Evolutionary conservation across 73 alveolate genomes (phyloP).

Genomic region (Symbiodinium pilosum): DNA sequence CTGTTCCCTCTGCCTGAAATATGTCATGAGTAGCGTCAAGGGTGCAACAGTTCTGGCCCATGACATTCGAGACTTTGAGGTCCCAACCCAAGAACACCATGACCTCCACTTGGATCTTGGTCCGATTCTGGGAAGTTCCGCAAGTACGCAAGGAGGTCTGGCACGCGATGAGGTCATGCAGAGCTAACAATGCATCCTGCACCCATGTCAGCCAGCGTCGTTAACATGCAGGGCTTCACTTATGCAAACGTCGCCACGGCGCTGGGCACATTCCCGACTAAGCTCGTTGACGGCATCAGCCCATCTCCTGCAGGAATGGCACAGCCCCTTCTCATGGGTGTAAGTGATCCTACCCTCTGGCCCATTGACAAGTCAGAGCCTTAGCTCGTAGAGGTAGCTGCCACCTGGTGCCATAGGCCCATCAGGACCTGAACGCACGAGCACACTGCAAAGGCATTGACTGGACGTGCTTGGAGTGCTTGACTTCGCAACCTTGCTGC

Average conservation of each 20-base stretch:
- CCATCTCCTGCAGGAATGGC: constrained; percentile 49
- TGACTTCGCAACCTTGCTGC: too few relatives aligned
- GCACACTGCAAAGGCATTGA: too few relatives aligned
- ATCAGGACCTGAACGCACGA: constrained; percentile 31
- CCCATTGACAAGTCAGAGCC: too few relatives aligned
- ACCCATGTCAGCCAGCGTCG: not conserved
- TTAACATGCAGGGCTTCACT: not conserved
- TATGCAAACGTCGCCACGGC: constrained; percentile 79
- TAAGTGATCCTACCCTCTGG: too few relatives aligned
- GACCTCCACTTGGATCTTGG: constrained; percentile 65
- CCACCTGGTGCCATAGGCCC: constrained; percentile 93
- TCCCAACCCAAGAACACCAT: constrained; percentile 15
- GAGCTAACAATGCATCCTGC: not conserved
- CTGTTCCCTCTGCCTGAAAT: too few relatives aligned
- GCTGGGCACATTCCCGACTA: constrained; percentile 54
- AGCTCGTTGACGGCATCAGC: constrained; percentile 72
- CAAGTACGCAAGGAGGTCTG: constrained; percentile 78
- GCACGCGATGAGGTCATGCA: not conserved
- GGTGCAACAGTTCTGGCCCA: too few relatives aligned
- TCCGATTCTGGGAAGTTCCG: constrained; percentile 76
- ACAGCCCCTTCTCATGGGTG: too few relatives aligned
- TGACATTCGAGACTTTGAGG: too few relatives aligned
- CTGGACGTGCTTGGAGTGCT: too few relatives aligned
- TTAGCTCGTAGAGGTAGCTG: constrained; percentile 76
- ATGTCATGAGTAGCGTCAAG: too few relatives aligned